A percentile compares a stretch with the other conserved stretches of the same genome.
Evolutionary conservation across 805 yeast species (phyloP).

Genomic region (Grigorovia jiainica): DNA sequence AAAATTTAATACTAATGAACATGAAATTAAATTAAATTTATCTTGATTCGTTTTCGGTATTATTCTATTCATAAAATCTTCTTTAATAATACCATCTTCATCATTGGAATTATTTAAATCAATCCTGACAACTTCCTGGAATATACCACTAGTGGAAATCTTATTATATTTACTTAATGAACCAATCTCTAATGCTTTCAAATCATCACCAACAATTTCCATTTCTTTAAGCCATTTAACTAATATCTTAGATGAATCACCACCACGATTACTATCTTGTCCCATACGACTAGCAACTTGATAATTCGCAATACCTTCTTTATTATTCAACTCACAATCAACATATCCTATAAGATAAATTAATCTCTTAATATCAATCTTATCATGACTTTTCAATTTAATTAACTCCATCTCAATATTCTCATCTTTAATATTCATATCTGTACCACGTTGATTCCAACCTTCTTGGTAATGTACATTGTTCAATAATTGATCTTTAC

Average conservation of each 20-base stretch:
- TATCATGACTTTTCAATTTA: conserved; percentile 3
- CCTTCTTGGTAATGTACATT: conserved; percentile 1
- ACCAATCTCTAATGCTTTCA: conserved; percentile 71
- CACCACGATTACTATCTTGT: conserved; percentile 69
- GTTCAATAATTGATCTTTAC: background rate
- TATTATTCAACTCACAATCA: conserved; percentile 47
- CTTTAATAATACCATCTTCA: conserved; percentile 58
- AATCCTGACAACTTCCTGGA: conserved; percentile 47
- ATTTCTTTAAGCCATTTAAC: conserved; percentile 56
- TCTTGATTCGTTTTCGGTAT: conserved; percentile 39
- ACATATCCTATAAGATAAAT: conserved; percentile 39
- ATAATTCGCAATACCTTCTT: conserved; percentile 73
- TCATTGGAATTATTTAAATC: conserved; percentile 66
- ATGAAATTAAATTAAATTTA: conserved; percentile 58
- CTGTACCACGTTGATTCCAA: conserved; percentile 3
- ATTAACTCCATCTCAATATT: conserved; percentile 10
- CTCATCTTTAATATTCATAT: background rate
- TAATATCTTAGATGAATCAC: conserved; percentile 79
- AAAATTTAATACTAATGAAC: conserved; percentile 81
- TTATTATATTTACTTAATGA: conserved; percentile 59
- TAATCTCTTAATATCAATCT: conserved; percentile 12
- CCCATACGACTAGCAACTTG: conserved; percentile 84
- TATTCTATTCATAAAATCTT: conserved; percentile 77
- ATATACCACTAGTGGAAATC: conserved; percentile 51
- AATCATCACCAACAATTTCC: conserved; percentile 2